Conservation (phyloP, 176 grass and related monocot species). For the Oryza glumipatula region DNA sequence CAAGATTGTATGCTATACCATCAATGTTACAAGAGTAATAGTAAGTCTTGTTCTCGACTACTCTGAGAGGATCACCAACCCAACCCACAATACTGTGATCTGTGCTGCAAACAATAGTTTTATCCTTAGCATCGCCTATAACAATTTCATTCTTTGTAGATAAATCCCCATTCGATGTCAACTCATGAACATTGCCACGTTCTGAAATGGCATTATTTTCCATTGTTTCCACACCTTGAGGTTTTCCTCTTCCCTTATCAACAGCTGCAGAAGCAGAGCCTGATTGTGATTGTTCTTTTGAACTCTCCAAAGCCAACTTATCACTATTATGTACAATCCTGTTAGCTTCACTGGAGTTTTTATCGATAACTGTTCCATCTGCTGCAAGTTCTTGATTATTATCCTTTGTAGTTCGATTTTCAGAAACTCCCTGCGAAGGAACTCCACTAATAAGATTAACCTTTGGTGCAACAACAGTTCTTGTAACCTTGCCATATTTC, state of each 20-base stretch:
- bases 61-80: conserved; percentile 48
- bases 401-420: conserved; percentile 43
- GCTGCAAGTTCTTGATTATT: conserved; percentile 41
- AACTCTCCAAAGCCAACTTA: conserved; percentile 22
- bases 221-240: not conserved
- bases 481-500: conserved; percentile 85
- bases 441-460: conserved; percentile 30
- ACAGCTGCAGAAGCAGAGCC: not conserved
- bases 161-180: not conserved
- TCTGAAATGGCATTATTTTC: conserved; percentile 28
- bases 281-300: conserved; percentile 30
- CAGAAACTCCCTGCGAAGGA: conserved; percentile 23
- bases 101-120: conserved; percentile 32
- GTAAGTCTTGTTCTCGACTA: conserved; percentile 41
- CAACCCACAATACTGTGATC: conserved; percentile 35
- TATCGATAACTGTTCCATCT: conserved; percentile 44
- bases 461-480: conserved; percentile 48
- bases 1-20: conserved; percentile 45
- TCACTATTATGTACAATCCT: conserved; percentile 9
- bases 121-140: conserved; percentile 10
- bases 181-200: not conserved
- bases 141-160: conserved; percentile 27
- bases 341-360: conserved; percentile 21
- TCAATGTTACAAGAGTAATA: conserved; percentile 52
- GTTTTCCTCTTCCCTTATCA: not conserved